Evolutionary conservation across 1,284 basidiomycete species (phyloP), one percentile per base, ranked within the genome.

Genomic region (Gymnopus androsaceus): DNA sequence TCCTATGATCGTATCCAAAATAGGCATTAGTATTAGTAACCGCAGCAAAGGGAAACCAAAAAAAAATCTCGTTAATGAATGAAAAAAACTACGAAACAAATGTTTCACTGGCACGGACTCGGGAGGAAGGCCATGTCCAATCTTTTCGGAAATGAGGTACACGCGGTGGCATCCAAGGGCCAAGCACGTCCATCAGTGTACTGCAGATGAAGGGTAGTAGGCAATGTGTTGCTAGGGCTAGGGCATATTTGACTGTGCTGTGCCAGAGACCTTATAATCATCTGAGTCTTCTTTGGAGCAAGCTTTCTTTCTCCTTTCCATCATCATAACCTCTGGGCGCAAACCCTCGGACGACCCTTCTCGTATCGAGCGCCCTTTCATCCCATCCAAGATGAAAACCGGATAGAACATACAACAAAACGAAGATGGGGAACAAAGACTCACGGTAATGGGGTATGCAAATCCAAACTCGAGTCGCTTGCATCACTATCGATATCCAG

Each of bases 371-470:
- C n/a, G n/a, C n/a, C n/a, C n/a, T n/a, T n/a, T n/a, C n/a, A n/a
- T n/a, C 40, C 40, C 21, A 14, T 25, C 40, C 19, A 41, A 4
- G 1, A n/a, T 14, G 7, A 23, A 44, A 53, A 11, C 6, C 14
- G 23, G 50, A 53, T 14, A 31, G 25, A 37, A 30, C 57, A 41
- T 44, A 57, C 27, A 34, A 40, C 34, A 48, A 57, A 17, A 40
- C 50, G 37, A 54, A 51, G 33, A n/a, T n/a, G n/a, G n/a, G n/a
- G n/a, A n/a, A n/a, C 30, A 54, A 45, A 56, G 3, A 84, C 88
- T 70, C 65, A 90, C 87, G 90, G 87, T 11, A 92, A 67, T 0
- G 89, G 88, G 0, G 89, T 92, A 61, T 88, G 86, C 41, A 92
- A 63, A 70, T 92, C 89, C 46, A 92, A 68, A 66, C 84, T 86